Evolutionary conservation across 2,329 filamentous ascomycete species (phyloP).

Genomic region (Monilinia fructigena): DNA sequence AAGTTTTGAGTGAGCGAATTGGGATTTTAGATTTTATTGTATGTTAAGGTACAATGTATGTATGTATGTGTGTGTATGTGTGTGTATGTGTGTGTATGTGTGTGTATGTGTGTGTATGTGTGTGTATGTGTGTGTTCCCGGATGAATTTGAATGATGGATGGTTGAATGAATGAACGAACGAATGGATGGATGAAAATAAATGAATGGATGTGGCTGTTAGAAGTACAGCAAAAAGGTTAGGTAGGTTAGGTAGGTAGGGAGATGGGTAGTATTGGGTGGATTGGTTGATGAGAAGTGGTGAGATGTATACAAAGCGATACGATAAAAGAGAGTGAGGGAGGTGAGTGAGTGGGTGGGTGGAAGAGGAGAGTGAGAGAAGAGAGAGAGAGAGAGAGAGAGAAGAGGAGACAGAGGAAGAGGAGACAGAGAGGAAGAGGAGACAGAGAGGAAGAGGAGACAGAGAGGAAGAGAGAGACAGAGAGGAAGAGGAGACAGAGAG

Average conservation of each 20-base stretch:
- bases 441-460: background rate
- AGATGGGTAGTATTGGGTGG: background rate
- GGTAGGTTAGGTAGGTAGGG: too few relatives aligned
- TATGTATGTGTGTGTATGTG: too few relatives aligned
- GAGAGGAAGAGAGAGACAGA: background rate
- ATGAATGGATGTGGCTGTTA: background rate
- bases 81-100: too few relatives aligned
- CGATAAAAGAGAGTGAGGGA: too few relatives aligned
- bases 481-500: too few relatives aligned
- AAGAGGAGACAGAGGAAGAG: background rate
- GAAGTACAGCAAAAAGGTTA: too few relatives aligned
- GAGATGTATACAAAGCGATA: background rate
- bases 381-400: too few relatives aligned
- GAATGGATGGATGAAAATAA: background rate
- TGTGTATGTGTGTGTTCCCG: background rate
- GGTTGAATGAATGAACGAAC: too few relatives aligned
- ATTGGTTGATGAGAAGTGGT: background rate
- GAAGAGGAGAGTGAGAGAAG: too few relatives aligned
- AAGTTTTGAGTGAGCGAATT: background rate
- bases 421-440: background rate
- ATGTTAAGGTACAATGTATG: too few relatives aligned
- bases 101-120: too few relatives aligned
- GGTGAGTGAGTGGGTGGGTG: too few relatives aligned
- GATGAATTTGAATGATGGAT: background rate
- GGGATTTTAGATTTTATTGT: background rate